Percentiles rank a stretch among this genome's conserved stretches.
Evolutionary conservation across 1,139 yeast species (phyloP).

Genomic region (Diutina sp.): DNA sequence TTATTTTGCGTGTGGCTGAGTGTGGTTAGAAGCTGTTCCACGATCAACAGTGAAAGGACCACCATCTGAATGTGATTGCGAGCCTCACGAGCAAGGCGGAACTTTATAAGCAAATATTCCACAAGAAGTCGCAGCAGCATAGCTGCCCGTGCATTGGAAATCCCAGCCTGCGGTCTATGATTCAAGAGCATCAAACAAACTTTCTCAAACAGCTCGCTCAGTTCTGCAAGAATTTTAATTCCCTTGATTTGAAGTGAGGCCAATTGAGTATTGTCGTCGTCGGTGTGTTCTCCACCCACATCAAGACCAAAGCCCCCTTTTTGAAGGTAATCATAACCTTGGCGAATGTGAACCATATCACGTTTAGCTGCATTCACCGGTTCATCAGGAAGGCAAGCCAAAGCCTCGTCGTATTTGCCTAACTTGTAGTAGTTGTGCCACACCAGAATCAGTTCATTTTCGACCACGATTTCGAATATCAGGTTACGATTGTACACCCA

Average conservation of each 20-base stretch:
- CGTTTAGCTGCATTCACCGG: slow-evolving; percentile 16
- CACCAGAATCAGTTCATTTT: slow-evolving; percentile 58
- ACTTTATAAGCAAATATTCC: slow-evolving; percentile 44
- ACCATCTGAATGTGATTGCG: slow-evolving; percentile 39
- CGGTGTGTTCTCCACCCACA: slow-evolving; percentile 6
- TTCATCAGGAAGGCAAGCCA: slow-evolving; percentile 23
- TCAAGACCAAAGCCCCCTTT: slow-evolving; percentile 29
- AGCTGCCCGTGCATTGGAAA: not conserved
- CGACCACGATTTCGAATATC: slow-evolving; percentile 57
- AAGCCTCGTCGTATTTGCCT: slow-evolving; percentile 58
- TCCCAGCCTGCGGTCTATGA: not conserved
- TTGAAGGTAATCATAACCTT: slow-evolving; percentile 48
- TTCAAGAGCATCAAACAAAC: slow-evolving; percentile 50
- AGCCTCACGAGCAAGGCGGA: slow-evolving; percentile 21
- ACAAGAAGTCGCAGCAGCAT: slow-evolving; percentile 19
- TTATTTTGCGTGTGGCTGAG: slow-evolving; percentile 11
- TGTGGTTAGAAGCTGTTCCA: slow-evolving; percentile 38
- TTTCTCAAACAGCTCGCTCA: slow-evolving; percentile 60
- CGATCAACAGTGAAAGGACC: slow-evolving; percentile 72
- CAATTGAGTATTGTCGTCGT: slow-evolving; percentile 8
- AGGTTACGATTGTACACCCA: slow-evolving; percentile 12
- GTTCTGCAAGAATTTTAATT: slow-evolving; percentile 48
- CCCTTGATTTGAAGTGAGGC: slow-evolving; percentile 33
- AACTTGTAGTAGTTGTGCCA: slow-evolving; percentile 63
- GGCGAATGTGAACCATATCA: slow-evolving; percentile 46